These are phyloP conservation scores for Mycena citricolor DNA, from an alignment of 1,284 basidiomycete genomes.

Conservation along the genomic window DNA sequence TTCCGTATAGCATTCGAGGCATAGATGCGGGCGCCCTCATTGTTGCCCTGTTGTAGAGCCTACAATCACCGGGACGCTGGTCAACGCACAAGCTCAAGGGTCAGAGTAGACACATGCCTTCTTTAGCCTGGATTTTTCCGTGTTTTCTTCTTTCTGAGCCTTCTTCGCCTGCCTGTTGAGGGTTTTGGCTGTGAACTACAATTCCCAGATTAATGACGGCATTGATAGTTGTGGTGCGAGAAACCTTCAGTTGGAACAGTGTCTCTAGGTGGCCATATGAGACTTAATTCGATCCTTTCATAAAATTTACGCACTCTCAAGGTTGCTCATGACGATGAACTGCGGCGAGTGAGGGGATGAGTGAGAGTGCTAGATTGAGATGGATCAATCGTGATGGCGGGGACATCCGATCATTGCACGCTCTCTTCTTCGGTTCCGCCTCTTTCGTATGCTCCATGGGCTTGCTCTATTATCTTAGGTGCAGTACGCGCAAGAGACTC, in stretches of 20 bases:
- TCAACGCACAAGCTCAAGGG: neutral
- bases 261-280: conserved; percentile 65
- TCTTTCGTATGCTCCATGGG: conserved; percentile 35
- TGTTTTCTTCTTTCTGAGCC: conserved; percentile 88
- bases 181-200: conserved; percentile 93
- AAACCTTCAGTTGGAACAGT: conserved; percentile 91
- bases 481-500: conserved; percentile 11
- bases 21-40: conserved; percentile 97
- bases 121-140: conserved; percentile 87
- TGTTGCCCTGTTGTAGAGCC: conserved; percentile 97
- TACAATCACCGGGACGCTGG: conserved; percentile 34
- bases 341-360: conserved; percentile 3
- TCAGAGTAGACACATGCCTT: conserved; percentile 64
- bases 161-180: conserved; percentile 92
- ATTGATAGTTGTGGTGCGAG: conserved; percentile 3
- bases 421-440: neutral
- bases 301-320: conserved; percentile 71
- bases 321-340: conserved; percentile 69
- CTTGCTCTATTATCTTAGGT: conserved; percentile 53
- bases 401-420: neutral
- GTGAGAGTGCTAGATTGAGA: too few relatives aligned
- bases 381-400: too few relatives aligned
- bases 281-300: conserved; percentile 4
- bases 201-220: conserved; percentile 20
- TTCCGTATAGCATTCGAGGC: conserved; percentile 98